These are phyloP conservation scores for Rhazya stricta DNA, from an alignment of 257 asterid genomes.

Conservation along the genomic window DNA sequence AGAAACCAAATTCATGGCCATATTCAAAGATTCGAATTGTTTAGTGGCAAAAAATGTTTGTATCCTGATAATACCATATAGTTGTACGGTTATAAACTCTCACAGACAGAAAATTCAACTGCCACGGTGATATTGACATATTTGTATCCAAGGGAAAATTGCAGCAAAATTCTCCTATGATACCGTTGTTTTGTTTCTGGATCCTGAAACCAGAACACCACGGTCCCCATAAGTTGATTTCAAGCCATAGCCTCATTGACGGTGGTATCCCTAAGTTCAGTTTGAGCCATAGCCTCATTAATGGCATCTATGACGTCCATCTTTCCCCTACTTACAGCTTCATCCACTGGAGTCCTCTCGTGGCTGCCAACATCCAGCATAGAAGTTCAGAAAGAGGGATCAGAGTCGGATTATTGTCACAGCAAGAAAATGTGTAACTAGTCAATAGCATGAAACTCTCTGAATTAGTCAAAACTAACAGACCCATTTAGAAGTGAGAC, in stretches of 20 bases:
- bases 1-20: too few species aligned
- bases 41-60: too few species aligned
- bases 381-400: background rate
- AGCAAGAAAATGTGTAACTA: background rate
- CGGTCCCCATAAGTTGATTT: slow-evolving; percentile 44
- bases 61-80: background rate
- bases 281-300: slow-evolving; percentile 60
- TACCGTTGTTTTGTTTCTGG: too few species aligned
- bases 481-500: slow-evolving; percentile 70
- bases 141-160: too few species aligned
- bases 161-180: too few species aligned
- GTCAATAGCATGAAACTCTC: background rate
- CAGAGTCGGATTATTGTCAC: background rate
- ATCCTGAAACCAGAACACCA: too few species aligned
- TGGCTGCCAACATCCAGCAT: slow-evolving; percentile 43
- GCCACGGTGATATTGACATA: too few species aligned
- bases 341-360: slow-evolving; percentile 87
- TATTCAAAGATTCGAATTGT: too few species aligned
- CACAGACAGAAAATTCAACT: too few species aligned
- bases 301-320: slow-evolving; percentile 67
- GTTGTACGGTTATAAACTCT: too few species aligned
- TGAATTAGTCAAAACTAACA: slow-evolving; percentile 1
- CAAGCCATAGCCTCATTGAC: slow-evolving; percentile 60
- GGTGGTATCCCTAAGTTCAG: slow-evolving; percentile 52
- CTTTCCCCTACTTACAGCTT: slow-evolving; percentile 62